Conservation (phyloP, 257 asterid species). For the Fraxinus excelsior region DNA sequence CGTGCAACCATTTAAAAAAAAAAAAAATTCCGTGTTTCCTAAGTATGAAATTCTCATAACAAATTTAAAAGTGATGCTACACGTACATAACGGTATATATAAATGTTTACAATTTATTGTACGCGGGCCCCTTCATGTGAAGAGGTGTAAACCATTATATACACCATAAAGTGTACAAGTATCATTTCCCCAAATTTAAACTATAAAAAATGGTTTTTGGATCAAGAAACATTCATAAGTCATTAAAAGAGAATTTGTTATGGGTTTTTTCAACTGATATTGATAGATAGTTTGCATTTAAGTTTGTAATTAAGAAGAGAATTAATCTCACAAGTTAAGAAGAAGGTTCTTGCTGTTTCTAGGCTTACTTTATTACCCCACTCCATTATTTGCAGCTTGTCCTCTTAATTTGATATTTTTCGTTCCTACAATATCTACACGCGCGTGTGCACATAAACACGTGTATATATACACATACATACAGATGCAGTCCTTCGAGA, state of each 20-base stretch:
- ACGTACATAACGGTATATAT: too few species aligned
- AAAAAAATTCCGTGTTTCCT: conserved; percentile 26
- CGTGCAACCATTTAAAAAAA: conserved; percentile 4
- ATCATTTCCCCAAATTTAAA: too few species aligned
- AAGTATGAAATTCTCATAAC: conserved; percentile 19
- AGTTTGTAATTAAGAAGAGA: conserved; percentile 12
- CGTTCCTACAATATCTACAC: conserved; percentile 1
- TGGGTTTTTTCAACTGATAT: background rate
- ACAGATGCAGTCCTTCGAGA: background rate
- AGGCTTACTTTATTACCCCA: conserved; percentile 39
- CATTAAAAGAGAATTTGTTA: background rate
- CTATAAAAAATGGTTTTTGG: too few species aligned
- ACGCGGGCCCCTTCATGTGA: too few species aligned
- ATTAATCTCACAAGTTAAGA: conserved; percentile 27
- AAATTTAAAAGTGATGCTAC: too few species aligned
- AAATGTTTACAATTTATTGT: too few species aligned
- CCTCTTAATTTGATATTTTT: background rate
- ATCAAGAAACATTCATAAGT: background rate
- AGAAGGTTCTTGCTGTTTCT: conserved; percentile 43
- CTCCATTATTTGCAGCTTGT: conserved; percentile 16
- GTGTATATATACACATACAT: background rate
- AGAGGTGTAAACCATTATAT: too few species aligned
- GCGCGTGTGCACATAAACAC: too few species aligned
- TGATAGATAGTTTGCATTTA: background rate
- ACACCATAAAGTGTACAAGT: too few species aligned